Evolutionary conservation across 176 grass and related monocot genomes (phyloP).

Genomic region (Neostapfia colusana): DNA sequence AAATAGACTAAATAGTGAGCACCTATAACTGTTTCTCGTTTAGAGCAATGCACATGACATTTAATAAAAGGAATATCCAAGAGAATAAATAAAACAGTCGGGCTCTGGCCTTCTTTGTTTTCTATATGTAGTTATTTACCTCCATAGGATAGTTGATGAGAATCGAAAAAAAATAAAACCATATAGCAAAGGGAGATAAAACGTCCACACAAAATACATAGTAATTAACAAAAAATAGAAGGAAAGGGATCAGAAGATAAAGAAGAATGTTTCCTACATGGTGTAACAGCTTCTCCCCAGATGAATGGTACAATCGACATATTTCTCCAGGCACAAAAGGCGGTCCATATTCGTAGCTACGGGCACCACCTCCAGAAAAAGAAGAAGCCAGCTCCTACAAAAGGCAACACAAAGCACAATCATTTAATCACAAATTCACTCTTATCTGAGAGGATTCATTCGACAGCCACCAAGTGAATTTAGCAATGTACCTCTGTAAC

Average conservation of each 20-base stretch:
- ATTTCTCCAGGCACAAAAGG: slow-evolving; percentile 98
- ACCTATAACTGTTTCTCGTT: background rate
- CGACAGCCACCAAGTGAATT: slow-evolving; percentile 26
- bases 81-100: slow-evolving; percentile 21
- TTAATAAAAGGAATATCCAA: slow-evolving; percentile 8
- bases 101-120: slow-evolving; percentile 2
- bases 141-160: slow-evolving; percentile 3
- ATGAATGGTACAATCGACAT: slow-evolving; percentile 87
- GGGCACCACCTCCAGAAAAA: slow-evolving; percentile 83
- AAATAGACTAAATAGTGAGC: background rate
- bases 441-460: slow-evolving; percentile 23
- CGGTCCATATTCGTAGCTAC: slow-evolving; percentile 80
- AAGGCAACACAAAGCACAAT: slow-evolving; percentile 32
- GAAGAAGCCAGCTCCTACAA: slow-evolving; percentile 81
- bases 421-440: slow-evolving; percentile 6
- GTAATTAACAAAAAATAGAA: background rate
- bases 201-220: background rate
- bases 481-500: slow-evolving; percentile 73
- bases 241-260: slow-evolving; percentile 34
- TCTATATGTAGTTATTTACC: slow-evolving; percentile 12
- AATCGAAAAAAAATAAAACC: slow-evolving; percentile 8
- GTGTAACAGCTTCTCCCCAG: slow-evolving; percentile 83
- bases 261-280: slow-evolving; percentile 65
- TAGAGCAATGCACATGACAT: slow-evolving; percentile 5
- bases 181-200: background rate